phyloP scores from a whole-genome alignment of 257 asterid genomes.

The Nicotiana benthamiana region DNA sequence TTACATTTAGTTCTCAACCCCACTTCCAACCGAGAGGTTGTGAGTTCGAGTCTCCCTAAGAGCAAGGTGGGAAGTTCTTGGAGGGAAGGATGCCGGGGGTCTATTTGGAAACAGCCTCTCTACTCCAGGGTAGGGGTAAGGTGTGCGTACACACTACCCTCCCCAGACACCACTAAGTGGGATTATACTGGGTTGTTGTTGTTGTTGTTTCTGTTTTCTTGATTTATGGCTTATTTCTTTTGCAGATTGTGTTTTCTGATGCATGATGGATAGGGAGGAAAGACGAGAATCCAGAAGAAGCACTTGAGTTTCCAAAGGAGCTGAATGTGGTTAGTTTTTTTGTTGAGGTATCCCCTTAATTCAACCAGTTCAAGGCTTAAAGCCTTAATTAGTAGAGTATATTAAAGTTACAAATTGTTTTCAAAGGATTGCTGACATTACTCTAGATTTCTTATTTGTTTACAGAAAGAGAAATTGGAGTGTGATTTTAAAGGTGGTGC shows the following conservation, averaged over 20 bases:
- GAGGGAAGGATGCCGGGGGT: no score
- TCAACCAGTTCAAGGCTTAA: background rate
- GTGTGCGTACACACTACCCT: no score
- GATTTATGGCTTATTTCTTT: slow-evolving; percentile 14
- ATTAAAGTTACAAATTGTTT: background rate
- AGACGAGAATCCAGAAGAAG: slow-evolving; percentile 83
- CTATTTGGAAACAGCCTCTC: no score
- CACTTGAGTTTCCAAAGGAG: slow-evolving; percentile 67
- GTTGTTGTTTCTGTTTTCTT: background rate
- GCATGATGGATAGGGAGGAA: slow-evolving; percentile 96
- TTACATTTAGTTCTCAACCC: background rate
- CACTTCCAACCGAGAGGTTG: no score
- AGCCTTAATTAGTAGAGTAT: background rate
- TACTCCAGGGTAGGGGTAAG: no score
- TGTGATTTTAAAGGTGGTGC: slow-evolving; percentile 79
- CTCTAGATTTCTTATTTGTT: background rate
- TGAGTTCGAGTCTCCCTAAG: no score
- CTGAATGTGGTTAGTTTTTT: slow-evolving; percentile 48
- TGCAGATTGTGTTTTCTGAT: slow-evolving; percentile 82
- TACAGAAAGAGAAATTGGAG: slow-evolving; percentile 24
- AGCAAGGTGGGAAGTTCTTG: no score
- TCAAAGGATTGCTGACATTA: background rate
- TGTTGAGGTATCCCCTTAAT: slow-evolving; percentile 5
- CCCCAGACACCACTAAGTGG: no score
- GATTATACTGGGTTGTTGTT: no score